Evolutionary conservation across 2,329 filamentous ascomycete species (phyloP), one percentile per base, ranked within the genome.

Genomic region (Simplicillium sp.): DNA sequence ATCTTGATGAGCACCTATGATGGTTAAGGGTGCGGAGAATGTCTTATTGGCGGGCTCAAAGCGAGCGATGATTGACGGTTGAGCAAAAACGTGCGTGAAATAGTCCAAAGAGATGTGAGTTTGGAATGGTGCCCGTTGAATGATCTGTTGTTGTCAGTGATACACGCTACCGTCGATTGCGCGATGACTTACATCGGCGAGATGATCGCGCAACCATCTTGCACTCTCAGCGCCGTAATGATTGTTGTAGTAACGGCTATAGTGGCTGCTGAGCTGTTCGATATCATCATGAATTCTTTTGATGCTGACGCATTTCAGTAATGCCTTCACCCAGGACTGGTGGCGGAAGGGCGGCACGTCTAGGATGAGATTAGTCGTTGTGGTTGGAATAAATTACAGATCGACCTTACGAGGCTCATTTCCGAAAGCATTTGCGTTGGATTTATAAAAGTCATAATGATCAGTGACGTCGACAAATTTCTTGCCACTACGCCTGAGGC

Each of bases 391-490:
- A 73, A 61, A 41, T 70, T 64, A 38, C 81, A 61, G 37, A 86
- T 60, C 3, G 73, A 68, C 42, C 60, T 65, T 42, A 87, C 64
- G 4, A 68, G 71, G 34, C 70, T 59, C 39, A 45, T 61, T 51
- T 14, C 55, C 56, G 2, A 54, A 47, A 38, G 42, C 40, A 7
- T 41, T 42, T 18, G 50, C 46, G 11, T 55, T 41, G 12, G 51
- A 42, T 7, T 48, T 40, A 40, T 61, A 59, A 35, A 76, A 67
- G 31, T 78, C 72, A 31, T 71, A 64, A 38, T 74, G 71, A 43
- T 80, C 70, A 11, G 82, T 86, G 48, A 87, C 77, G 58, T 87
- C 82, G 64, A 84, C 81, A 64, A 87, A 87, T 55, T 79, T 82
- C 50, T 75, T 68, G 44, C 79, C 77, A 56, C 80, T 73, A 50